Evolutionary conservation across 2,329 filamentous ascomycete species (phyloP).

Genomic region (Fusarium acutatum): DNA sequence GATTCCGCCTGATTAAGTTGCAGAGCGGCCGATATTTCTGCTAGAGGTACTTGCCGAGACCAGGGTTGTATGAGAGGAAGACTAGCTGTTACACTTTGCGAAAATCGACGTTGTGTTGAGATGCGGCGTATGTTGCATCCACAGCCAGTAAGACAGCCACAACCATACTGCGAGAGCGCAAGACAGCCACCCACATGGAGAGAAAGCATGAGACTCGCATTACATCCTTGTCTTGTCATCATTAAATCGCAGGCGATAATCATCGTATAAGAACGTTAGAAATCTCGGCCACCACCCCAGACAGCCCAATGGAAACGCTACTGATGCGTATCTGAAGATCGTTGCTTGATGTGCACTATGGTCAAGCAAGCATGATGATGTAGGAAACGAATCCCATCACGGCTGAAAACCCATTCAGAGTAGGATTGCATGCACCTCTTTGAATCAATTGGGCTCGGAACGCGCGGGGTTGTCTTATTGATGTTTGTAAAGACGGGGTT

Average conservation of each 20-base stretch:
- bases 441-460: background rate
- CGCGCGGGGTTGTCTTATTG: background rate
- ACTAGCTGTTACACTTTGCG: background rate
- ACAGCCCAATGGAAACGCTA: background rate
- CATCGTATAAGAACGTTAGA: constrained; percentile 8
- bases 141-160: background rate
- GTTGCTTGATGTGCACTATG: constrained; percentile 23
- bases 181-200: background rate
- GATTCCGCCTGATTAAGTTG: background rate
- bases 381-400: constrained; percentile 27
- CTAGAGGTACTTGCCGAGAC: constrained; percentile 30
- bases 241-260: background rate
- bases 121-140: constrained; percentile 2
- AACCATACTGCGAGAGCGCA: background rate
- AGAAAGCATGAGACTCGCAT: background rate
- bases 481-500: constrained; percentile 6
- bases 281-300: background rate
- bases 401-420: constrained; percentile 31
- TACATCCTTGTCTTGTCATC: background rate
- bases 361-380: constrained; percentile 30
- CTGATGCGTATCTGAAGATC: constrained; percentile 18
- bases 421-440: constrained; percentile 14
- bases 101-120: constrained; percentile 1
- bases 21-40: constrained; percentile 18
- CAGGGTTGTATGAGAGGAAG: background rate